Conservation (phyloP, 805 yeast genomes). For the Candida germanica region DNA sequence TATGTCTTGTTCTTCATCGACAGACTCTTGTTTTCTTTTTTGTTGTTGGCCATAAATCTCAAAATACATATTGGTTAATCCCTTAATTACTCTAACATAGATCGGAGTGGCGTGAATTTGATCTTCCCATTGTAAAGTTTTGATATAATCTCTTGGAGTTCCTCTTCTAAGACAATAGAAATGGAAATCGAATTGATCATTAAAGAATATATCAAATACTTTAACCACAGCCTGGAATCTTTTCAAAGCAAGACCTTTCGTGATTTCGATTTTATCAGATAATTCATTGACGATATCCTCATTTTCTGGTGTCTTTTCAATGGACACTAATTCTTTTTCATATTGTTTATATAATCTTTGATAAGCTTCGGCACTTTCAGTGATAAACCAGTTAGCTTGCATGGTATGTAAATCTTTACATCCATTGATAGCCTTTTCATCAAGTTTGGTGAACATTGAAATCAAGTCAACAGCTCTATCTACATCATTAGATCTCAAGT, state of each 20-base stretch:
- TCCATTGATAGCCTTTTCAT: conserved; percentile 79
- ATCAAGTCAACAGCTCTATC: conserved; percentile 73
- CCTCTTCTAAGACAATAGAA: conserved; percentile 88
- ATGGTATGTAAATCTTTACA: conserved; percentile 80
- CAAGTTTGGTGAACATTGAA: conserved; percentile 74
- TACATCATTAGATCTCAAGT: conserved; percentile 67
- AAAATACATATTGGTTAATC: conserved; percentile 58
- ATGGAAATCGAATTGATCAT: conserved; percentile 94
- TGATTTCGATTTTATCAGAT: conserved; percentile 44
- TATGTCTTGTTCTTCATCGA: conserved; percentile 9
- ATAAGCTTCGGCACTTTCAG: conserved; percentile 83
- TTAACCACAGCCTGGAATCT: conserved; percentile 66
- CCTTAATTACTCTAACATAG: conserved; percentile 65
- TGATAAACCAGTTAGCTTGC: conserved; percentile 89
- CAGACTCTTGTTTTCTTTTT: conserved; percentile 9
- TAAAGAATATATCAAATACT: conserved; percentile 65
- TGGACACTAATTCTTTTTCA: conserved; percentile 21
- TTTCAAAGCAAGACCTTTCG: conserved; percentile 73
- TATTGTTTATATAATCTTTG: conserved; percentile 48
- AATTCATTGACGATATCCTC: conserved; percentile 21
- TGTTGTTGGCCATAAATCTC: conserved; percentile 29
- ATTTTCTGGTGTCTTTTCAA: conserved; percentile 17
- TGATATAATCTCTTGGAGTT: conserved; percentile 78
- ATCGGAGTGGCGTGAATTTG: conserved; percentile 64
- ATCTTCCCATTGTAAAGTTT: conserved; percentile 82